These are phyloP conservation scores for Saccharomyces pastorianus DNA, from an alignment of 1,139 yeast species.

Conservation along the genomic window DNA sequence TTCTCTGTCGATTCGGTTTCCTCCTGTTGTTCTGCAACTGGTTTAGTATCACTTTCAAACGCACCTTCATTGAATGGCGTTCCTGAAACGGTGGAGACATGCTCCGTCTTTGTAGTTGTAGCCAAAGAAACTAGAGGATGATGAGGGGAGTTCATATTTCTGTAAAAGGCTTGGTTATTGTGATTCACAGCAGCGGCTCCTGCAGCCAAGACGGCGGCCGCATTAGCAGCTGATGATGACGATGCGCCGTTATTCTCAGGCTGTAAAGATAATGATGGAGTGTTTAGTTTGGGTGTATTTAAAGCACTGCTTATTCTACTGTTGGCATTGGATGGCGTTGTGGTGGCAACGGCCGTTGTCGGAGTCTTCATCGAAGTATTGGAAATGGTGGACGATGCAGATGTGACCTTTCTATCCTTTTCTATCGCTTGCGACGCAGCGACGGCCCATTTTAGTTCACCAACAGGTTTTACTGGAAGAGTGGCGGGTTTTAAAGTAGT, in stretches of 20 bases:
- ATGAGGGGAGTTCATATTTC: too few species aligned
- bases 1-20: too few species aligned
- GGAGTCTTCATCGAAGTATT: constrained; percentile 10
- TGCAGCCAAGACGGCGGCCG: constrained; percentile 11
- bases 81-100: too few species aligned
- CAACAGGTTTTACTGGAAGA: constrained; percentile 55
- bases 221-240: constrained; percentile 14
- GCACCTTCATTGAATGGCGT: too few species aligned
- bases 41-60: too few species aligned
- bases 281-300: constrained; percentile 13
- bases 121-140: too few species aligned
- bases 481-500: constrained; percentile 59
- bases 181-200: too few species aligned
- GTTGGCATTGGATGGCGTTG: constrained; percentile 11
- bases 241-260: constrained; percentile 1
- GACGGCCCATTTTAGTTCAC: constrained; percentile 64
- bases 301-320: constrained; percentile 9
- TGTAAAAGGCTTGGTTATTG: too few species aligned
- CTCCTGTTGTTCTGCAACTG: too few species aligned
- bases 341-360: constrained; percentile 10
- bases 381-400: constrained; percentile 10
- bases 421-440: constrained; percentile 47
- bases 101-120: too few species aligned
- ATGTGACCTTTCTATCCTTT: constrained; percentile 16
- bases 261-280: constrained; percentile 10